Evolutionary conservation across 2,329 filamentous ascomycete species (phyloP).

Genomic region (Colletotrichum agaves): DNA sequence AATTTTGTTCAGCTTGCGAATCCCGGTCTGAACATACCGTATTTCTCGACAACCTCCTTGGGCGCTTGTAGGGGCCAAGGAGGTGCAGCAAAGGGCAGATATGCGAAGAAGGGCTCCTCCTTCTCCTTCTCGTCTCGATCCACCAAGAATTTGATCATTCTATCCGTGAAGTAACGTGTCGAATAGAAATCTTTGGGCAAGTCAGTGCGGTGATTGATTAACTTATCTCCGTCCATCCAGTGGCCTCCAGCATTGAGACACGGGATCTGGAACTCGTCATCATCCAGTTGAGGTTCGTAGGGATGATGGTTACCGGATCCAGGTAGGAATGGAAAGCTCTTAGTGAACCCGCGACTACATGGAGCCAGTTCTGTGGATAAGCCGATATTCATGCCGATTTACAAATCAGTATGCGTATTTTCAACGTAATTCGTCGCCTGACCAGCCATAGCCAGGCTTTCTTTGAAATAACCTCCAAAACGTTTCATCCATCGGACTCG

Average conservation of each 20-base stretch:
- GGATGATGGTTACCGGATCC: conserved; percentile 64
- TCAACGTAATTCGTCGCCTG: neutral
- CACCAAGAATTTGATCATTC: conserved; percentile 53
- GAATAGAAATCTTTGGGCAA: conserved; percentile 58
- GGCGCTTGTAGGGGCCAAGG: conserved; percentile 65
- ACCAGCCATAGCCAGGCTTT: conserved; percentile 44
- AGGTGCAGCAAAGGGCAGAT: conserved; percentile 62
- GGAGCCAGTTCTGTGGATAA: conserved; percentile 47
- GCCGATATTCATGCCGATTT: conserved; percentile 48
- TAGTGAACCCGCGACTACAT: conserved; percentile 53
- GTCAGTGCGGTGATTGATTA: conserved; percentile 47
- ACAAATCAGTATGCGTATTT: neutral
- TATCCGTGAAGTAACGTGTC: conserved; percentile 54
- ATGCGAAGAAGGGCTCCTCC: conserved; percentile 58
- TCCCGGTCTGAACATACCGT: neutral
- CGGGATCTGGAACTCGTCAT: conserved; percentile 16
- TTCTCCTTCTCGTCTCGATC: conserved; percentile 52
- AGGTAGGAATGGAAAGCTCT: conserved; percentile 53
- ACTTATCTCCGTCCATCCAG: conserved; percentile 56
- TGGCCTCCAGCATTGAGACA: conserved; percentile 9
- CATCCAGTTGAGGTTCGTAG: conserved; percentile 55
- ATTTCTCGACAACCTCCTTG: conserved; percentile 31
- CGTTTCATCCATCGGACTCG: conserved; percentile 58
- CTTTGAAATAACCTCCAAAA: conserved; percentile 19
- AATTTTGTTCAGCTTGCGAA: too few species aligned